Base-by-base conservation (phyloP, 2,329 filamentous ascomycete genomes). In the Pseudocercospora eumusae region DNA sequence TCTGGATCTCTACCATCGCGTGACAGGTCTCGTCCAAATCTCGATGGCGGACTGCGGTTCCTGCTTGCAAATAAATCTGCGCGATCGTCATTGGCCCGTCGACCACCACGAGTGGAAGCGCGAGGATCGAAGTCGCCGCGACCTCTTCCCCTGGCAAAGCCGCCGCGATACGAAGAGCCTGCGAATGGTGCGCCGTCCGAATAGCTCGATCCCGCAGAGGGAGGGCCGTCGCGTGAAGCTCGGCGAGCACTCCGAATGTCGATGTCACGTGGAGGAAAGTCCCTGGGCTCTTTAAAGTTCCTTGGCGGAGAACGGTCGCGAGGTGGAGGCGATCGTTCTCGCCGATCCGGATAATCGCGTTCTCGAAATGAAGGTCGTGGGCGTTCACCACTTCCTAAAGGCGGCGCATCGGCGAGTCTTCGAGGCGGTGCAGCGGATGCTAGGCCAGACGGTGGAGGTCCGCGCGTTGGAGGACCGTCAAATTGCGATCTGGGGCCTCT, bases 401-500 rank as follows among this genome's bases (percentile, higher is more conserved):
- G 71, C 74, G 82, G 68, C 78, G 86, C 75, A 82, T 84, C 64
- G 81, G 86, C 70, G 81, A 85, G 61, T 28, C 70, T 66, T 57
- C 70, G 66, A 56, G 66, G 59, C 15, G 61, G 56, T 20, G 81
- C 81, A 65, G 85, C 81, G 68, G 87, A 88, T 57, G 91, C 89
- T 23, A 85, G 82, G 45, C 80, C 79, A 71, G 57, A 71, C 10
- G 73, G 63, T 55, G 73, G 70, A 42, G 75, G 73, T 4, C 64
- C 66, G 55, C 66, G 65, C n/a, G 73, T 73, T 57, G 79, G 75
- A 54, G 77, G 72, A 15, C 84, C 28, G 85, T 93, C 90, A 63
- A 89, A 84, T 61, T 92, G 79, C 3, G 90, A 91, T 75, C 93
- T 92, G 10, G 92, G 92, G 0, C 90, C 92, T 60, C 92, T 84